phyloP scores from a whole-genome alignment of 371 early-diverging fungal species.

The Syncephalastrum contaminatum region DNA sequence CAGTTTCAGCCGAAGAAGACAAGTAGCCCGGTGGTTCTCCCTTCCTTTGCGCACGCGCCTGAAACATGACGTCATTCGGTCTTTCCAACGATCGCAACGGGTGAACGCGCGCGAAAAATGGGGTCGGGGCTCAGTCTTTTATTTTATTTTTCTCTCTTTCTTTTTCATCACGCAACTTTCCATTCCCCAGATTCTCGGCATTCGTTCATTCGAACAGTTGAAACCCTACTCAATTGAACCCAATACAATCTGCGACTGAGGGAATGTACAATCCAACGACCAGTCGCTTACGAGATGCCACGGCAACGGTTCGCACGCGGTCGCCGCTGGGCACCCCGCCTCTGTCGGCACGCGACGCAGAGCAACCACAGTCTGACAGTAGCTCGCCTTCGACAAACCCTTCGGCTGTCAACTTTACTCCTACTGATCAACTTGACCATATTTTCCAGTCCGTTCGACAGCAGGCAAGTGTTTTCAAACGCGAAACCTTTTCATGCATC shows the following conservation, averaged over 20 bases:
- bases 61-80: too few relatives aligned
- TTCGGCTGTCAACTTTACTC: constrained; percentile 7
- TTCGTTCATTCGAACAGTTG: neutral
- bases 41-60: neutral
- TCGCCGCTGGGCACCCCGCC: constrained; percentile 22
- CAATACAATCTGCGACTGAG: neutral
- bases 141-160: constrained; percentile 7
- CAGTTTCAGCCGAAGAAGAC: too few relatives aligned
- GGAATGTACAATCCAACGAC: constrained; percentile 18
- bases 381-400: neutral
- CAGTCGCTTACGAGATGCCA: constrained; percentile 21
- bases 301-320: constrained; percentile 18
- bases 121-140: constrained; percentile 1
- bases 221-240: neutral
- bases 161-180: constrained; percentile 4
- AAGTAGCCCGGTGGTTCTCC: neutral
- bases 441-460: constrained; percentile 30
- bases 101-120: too few relatives aligned
- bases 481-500: neutral
- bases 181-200: constrained; percentile 1
- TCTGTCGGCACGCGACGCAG: constrained; percentile 7
- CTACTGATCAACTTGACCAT: constrained; percentile 25
- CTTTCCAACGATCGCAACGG: too few relatives aligned
- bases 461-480: constrained; percentile 19
- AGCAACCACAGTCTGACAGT: too few relatives aligned